These are phyloP conservation scores for Nevesoporus exiguus DNA, from an alignment of 768 basidiomycete species.

Conservation along the genomic window DNA sequence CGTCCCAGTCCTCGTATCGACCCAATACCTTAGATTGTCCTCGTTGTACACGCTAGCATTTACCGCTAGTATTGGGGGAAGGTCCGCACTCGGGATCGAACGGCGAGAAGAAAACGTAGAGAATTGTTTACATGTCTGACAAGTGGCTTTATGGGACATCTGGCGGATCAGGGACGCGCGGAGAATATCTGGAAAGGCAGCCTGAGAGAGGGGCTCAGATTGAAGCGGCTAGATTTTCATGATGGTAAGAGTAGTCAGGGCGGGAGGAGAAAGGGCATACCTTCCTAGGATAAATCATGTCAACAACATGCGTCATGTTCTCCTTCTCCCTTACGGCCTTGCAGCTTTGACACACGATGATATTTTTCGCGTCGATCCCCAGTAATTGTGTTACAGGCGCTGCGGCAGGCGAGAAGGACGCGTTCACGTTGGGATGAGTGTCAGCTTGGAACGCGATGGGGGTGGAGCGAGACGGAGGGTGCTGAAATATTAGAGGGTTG, in stretches of 20 bases:
- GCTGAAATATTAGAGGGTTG: slow-evolving; percentile 53
- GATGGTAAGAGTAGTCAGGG: neutral
- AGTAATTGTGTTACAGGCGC: slow-evolving; percentile 85
- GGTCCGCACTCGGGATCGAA: slow-evolving; percentile 55
- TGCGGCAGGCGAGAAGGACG: slow-evolving; percentile 37
- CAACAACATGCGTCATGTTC: slow-evolving; percentile 77
- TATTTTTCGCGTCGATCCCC: slow-evolving; percentile 74
- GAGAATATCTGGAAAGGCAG: slow-evolving; percentile 66
- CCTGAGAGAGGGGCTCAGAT: slow-evolving; percentile 37
- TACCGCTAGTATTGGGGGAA: slow-evolving; percentile 83
- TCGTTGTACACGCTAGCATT: slow-evolving; percentile 81
- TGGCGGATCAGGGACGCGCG: slow-evolving; percentile 75
- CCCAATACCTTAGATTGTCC: slow-evolving; percentile 73
- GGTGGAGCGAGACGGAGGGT: slow-evolving; percentile 12
- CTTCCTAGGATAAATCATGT: slow-evolving; percentile 83
- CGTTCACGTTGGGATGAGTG: slow-evolving; percentile 9
- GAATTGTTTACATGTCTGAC: slow-evolving; percentile 77
- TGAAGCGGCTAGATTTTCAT: slow-evolving; percentile 33
- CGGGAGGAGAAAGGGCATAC: slow-evolving; percentile 37
- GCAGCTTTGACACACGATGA: slow-evolving; percentile 74
- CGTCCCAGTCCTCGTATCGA: slow-evolving; percentile 42
- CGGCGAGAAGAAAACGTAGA: slow-evolving; percentile 68
- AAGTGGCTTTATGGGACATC: slow-evolving; percentile 82
- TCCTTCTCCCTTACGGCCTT: slow-evolving; percentile 69
- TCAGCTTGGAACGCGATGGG: slow-evolving; percentile 17